Evolutionary conservation across 139 green algal genomes (phyloP).

Genomic region (Zygnema cylindricum): DNA sequence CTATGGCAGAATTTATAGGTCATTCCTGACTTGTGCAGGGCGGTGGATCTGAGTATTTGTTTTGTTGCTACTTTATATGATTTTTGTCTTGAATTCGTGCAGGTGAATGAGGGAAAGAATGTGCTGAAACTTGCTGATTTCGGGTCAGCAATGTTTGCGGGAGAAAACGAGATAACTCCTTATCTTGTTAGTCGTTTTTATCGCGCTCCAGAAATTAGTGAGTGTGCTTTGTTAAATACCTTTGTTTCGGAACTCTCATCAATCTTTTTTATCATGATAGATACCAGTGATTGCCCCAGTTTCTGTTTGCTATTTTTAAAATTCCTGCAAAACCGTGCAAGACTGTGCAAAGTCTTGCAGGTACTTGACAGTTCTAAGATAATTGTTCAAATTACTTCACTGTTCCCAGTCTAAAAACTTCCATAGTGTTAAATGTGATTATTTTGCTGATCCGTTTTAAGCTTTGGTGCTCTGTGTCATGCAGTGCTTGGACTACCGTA

Average conservation of each 20-base stretch:
- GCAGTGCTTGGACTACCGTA: conserved; percentile 91
- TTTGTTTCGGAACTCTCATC: no score
- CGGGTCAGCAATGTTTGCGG: conserved; percentile 90
- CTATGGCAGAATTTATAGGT: not conserved
- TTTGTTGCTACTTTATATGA: conserved; percentile 3
- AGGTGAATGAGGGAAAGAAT: conserved; percentile 81
- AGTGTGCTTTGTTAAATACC: conserved; percentile 31
- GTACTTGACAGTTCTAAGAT: no score
- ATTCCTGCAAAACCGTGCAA: no score
- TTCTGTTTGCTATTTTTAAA: no score
- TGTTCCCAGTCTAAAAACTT: no score
- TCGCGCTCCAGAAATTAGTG: conserved; percentile 90
- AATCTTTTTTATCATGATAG: no score
- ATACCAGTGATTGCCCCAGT: no score
- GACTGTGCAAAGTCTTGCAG: no score
- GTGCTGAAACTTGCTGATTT: conserved; percentile 92
- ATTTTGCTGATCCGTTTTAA: not conserved
- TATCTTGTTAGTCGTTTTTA: conserved; percentile 98
- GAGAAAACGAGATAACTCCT: conserved; percentile 95
- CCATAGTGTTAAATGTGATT: no score
- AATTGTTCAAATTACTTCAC: no score
- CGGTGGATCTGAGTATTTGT: not conserved
- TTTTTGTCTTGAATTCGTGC: conserved; percentile 31
- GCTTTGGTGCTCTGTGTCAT: conserved; percentile 2
- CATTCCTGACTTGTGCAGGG: not conserved